These are phyloP conservation scores for Penicillium tannophilum DNA, from an alignment of 495 filamentous ascomycete species.

Conservation along the genomic window DNA sequence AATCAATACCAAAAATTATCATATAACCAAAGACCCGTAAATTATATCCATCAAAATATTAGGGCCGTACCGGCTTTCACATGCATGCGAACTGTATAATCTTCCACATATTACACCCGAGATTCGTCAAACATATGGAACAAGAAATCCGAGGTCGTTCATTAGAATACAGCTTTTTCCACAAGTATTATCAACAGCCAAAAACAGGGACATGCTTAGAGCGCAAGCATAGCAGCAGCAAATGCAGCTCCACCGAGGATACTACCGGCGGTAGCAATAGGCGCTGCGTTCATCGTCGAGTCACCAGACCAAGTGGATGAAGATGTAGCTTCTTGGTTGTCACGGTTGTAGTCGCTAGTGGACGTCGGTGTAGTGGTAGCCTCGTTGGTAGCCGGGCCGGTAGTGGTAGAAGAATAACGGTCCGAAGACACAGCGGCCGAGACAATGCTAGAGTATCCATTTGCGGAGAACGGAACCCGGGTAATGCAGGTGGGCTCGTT, in stretches of 20 bases:
- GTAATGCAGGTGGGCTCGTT: conserved; percentile 3
- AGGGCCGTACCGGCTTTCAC: background rate
- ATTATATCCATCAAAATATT: background rate
- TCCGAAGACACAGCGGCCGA: background rate
- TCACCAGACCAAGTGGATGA: background rate
- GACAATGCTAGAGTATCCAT: conserved; percentile 4
- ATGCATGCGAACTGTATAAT: background rate
- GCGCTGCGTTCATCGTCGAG: background rate
- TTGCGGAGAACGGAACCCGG: conserved; percentile 3
- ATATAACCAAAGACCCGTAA: background rate
- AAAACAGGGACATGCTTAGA: background rate
- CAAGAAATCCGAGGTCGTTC: background rate
- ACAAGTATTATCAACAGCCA: background rate
- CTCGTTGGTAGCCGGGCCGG: background rate
- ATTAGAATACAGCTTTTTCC: background rate
- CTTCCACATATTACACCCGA: background rate
- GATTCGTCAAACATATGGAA: background rate
- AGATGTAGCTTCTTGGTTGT: background rate
- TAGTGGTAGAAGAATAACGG: background rate
- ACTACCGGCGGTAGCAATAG: conserved; percentile 1
- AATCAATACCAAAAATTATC: too few species aligned
- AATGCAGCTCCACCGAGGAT: conserved; percentile 6
- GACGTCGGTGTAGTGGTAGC: background rate
- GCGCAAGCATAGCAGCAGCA: conserved; percentile 1
- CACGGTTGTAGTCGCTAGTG: background rate